phyloP scores from a whole-genome alignment of 345 rosid species.

The Geranium brycei region DNA sequence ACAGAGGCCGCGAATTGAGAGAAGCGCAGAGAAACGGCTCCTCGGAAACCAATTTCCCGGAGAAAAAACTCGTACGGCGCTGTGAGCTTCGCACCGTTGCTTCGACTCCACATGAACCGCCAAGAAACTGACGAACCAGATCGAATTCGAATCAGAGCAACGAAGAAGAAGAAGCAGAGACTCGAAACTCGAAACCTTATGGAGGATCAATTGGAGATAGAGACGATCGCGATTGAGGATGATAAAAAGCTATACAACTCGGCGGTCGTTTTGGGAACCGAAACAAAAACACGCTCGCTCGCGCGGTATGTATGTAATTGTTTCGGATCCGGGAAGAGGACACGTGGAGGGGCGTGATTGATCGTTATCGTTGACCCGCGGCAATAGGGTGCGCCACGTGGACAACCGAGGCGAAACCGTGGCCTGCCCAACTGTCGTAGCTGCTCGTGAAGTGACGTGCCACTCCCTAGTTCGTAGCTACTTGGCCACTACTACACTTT shows the following conservation, averaged over 20 bases:
- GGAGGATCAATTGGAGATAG: not conserved
- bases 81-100: not conserved
- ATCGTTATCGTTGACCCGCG: not conserved
- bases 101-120: not conserved
- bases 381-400: not conserved
- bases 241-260: not conserved
- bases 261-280: not conserved
- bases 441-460: too few species aligned
- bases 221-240: not conserved
- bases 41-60: not conserved
- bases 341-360: not conserved
- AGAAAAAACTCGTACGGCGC: not conserved
- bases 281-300: not conserved
- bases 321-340: not conserved
- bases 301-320: not conserved
- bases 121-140: not conserved
- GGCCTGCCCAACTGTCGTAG: not conserved
- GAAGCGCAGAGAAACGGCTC: not conserved
- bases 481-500: too few species aligned
- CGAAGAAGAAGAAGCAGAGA: too few species aligned
- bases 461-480: too few species aligned
- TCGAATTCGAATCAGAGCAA: not conserved
- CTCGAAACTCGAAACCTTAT: not conserved
- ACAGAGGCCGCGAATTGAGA: not conserved
- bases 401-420: not conserved